phyloP scores from a whole-genome alignment of 1,139 yeast genomes.

The Yamadazyma buinensis region DNA sequence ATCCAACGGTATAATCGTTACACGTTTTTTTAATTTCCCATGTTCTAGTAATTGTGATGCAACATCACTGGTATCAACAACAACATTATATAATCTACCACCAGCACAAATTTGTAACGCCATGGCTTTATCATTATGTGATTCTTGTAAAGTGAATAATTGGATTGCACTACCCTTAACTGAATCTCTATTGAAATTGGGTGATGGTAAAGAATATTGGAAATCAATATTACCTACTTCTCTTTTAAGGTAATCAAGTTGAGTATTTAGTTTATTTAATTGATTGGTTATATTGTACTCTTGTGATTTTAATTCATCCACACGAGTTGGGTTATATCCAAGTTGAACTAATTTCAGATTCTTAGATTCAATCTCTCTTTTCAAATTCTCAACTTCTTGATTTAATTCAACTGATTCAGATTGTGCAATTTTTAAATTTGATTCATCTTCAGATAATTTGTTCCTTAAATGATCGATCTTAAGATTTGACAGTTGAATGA shows the following conservation, averaged over 20 bases:
- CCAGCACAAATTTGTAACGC: slow-evolving; percentile 97
- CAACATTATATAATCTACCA: slow-evolving; percentile 81
- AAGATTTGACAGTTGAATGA: slow-evolving; percentile 58
- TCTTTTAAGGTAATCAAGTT: slow-evolving; percentile 57
- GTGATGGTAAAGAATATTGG: slow-evolving; percentile 60
- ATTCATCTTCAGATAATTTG: slow-evolving; percentile 50
- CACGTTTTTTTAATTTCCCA: slow-evolving; percentile 77
- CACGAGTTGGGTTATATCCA: slow-evolving; percentile 58
- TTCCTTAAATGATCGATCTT: slow-evolving; percentile 55
- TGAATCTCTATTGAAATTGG: slow-evolving; percentile 54
- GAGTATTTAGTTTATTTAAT: slow-evolving; percentile 36
- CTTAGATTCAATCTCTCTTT: slow-evolving; percentile 33
- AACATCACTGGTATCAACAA: slow-evolving; percentile 82
- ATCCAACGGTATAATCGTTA: slow-evolving; percentile 89
- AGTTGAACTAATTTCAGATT: slow-evolving; percentile 43
- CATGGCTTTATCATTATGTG: slow-evolving; percentile 59
- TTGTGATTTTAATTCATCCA: slow-evolving; percentile 43
- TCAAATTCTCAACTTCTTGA: slow-evolving; percentile 41
- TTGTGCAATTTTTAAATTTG: slow-evolving; percentile 53
- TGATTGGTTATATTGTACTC: slow-evolving; percentile 30
- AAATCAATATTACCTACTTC: slow-evolving; percentile 75
- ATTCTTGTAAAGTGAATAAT: slow-evolving; percentile 61
- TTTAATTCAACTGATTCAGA: slow-evolving; percentile 45
- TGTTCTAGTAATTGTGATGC: slow-evolving; percentile 78
- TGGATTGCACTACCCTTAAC: slow-evolving; percentile 93